phyloP scores from a whole-genome alignment of 441 rosid species.

The Pelargonium cotyledonis region DNA sequence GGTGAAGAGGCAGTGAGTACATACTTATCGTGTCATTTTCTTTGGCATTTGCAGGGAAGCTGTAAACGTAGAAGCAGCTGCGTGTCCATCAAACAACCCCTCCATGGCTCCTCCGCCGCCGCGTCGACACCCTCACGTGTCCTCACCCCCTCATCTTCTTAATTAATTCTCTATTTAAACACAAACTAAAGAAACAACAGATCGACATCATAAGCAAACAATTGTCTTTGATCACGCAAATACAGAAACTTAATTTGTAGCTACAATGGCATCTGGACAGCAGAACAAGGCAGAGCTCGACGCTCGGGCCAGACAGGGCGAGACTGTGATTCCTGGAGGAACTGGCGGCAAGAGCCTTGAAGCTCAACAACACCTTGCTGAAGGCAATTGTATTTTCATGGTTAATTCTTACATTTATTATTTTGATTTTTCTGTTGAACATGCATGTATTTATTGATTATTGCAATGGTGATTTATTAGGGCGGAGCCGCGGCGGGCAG shows the following conservation, averaged over 20 bases:
- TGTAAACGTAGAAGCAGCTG: neutral
- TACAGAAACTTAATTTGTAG: too few relatives aligned
- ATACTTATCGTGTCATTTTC: neutral
- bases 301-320: neutral
- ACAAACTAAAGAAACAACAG: neutral
- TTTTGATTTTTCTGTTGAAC: too few relatives aligned
- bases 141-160: too few relatives aligned
- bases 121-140: neutral
- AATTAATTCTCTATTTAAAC: too few relatives aligned
- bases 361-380: slow-evolving; percentile 6
- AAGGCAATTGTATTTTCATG: neutral
- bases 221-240: too few relatives aligned
- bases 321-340: slow-evolving; percentile 8
- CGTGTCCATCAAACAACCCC: neutral
- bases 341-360: slow-evolving; percentile 12
- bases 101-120: neutral
- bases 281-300: neutral
- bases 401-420: too few relatives aligned
- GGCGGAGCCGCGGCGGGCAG: slow-evolving; percentile 10
- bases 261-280: neutral
- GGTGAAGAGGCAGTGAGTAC: neutral
- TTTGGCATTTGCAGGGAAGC: neutral
- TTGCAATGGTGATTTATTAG: neutral
- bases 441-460: too few relatives aligned
- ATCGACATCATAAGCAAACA: too few relatives aligned